Conservation (phyloP, 768 basidiomycete species). For the Termitomyces sp. region DNA sequence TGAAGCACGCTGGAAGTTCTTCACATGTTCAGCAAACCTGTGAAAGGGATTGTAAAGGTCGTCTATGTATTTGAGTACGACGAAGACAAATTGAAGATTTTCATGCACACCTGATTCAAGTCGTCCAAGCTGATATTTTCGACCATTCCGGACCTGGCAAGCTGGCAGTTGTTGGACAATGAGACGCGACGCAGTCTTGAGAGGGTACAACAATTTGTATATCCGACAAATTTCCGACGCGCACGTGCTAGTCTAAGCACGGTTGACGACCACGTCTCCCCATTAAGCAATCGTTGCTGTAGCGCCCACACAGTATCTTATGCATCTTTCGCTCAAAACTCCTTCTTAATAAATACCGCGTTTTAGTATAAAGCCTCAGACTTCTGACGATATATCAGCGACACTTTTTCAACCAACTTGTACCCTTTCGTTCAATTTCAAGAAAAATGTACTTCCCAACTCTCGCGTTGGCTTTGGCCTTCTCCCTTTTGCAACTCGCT, state of each 20-base stretch:
- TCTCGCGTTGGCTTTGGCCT: slow-evolving; percentile 14
- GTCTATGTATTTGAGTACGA: slow-evolving; percentile 6
- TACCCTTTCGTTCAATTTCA: slow-evolving; percentile 3
- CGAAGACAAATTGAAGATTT: neutral
- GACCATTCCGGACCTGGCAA: neutral
- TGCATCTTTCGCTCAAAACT: slow-evolving; percentile 4
- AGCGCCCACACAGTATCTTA: neutral
- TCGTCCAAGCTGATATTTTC: slow-evolving; percentile 1
- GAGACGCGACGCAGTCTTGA: too few species aligned
- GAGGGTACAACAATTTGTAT: neutral
- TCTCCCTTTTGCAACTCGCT: slow-evolving; percentile 21
- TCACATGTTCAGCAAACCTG: slow-evolving; percentile 1
- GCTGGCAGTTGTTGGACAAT: neutral
- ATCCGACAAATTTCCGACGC: neutral
- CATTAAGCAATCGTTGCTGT: neutral
- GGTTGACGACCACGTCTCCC: neutral
- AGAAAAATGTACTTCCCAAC: slow-evolving; percentile 11
- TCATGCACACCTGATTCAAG: slow-evolving; percentile 2
- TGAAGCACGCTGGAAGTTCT: neutral
- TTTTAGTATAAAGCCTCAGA: neutral
- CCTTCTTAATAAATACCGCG: neutral
- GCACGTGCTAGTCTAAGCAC: neutral
- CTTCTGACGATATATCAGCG: slow-evolving; percentile 3
- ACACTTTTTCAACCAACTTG: slow-evolving; percentile 5
- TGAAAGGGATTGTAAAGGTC: slow-evolving; percentile 15